Percentiles rank a stretch among this genome's conserved stretches.
Conservation (phyloP, 2,329 filamentous ascomycete genomes). For the Fusarium coicis region DNA sequence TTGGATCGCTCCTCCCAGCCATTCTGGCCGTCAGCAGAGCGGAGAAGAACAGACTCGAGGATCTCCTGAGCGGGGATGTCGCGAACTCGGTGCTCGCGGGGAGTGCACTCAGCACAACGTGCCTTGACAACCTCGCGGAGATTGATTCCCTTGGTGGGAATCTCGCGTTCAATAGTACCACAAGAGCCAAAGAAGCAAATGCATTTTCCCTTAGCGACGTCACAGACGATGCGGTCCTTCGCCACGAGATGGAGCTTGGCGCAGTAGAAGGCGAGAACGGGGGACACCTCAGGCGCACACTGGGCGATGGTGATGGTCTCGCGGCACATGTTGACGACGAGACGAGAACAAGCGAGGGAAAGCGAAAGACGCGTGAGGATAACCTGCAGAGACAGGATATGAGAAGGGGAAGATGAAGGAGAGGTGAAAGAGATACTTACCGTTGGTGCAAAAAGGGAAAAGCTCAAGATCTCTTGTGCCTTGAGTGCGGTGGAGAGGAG, state of each 20-base stretch:
- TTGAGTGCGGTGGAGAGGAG: background rate
- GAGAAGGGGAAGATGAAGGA: background rate
- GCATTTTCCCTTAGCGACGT: constrained; percentile 19
- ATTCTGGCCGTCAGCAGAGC: background rate
- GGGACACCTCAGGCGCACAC: constrained; percentile 26
- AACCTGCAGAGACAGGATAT: background rate
- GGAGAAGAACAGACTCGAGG: constrained; percentile 28
- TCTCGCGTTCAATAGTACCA: constrained; percentile 8
- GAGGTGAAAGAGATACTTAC: background rate
- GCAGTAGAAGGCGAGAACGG: constrained; percentile 26
- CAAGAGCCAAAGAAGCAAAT: constrained; percentile 44
- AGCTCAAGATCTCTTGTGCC: background rate
- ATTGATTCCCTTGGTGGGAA: background rate
- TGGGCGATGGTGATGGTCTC: constrained; percentile 37
- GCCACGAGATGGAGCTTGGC: constrained; percentile 42
- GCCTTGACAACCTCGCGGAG: constrained; percentile 16
- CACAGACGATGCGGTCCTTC: constrained; percentile 17
- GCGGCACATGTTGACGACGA: constrained; percentile 35
- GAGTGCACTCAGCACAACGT: constrained; percentile 30
- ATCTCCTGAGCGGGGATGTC: constrained; percentile 20
- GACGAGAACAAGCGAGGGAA: background rate
- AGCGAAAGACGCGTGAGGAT: background rate
- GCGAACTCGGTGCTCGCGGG: constrained; percentile 25
- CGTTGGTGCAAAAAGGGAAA: background rate
- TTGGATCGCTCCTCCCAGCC: background rate